Conservation (phyloP, 2,329 filamentous ascomycete genomes). For the Phialophora macrospora region DNA sequence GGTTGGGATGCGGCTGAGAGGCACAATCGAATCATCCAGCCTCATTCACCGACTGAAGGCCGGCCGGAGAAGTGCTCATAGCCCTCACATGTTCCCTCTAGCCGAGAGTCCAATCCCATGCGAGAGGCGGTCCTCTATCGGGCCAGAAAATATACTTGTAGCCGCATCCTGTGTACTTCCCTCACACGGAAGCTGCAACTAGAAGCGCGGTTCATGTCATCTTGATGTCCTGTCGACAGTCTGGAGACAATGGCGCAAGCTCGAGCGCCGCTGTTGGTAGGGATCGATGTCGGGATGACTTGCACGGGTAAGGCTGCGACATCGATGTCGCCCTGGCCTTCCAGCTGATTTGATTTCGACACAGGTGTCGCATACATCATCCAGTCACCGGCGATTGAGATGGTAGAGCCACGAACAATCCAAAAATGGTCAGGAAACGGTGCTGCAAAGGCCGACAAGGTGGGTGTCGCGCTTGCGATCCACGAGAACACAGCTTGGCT, state of each 20-base stretch:
- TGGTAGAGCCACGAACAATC: conserved; percentile 44
- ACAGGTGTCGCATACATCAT: conserved; percentile 43
- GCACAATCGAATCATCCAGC: not conserved
- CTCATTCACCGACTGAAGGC: not conserved
- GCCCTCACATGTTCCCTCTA: not conserved
- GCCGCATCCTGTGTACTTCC: not conserved
- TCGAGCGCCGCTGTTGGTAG: conserved; percentile 19
- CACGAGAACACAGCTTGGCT: conserved; percentile 24
- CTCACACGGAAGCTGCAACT: not conserved
- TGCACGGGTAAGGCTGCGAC: conserved; percentile 23
- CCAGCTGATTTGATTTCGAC: conserved; percentile 28
- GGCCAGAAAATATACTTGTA: not conserved
- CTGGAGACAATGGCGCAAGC: conserved; percentile 1
- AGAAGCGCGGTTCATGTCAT: not conserved
- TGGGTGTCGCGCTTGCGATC: conserved; percentile 37
- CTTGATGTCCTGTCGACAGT: not conserved
- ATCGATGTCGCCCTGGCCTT: not conserved
- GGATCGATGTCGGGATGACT: conserved; percentile 44
- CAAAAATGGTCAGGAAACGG: conserved; percentile 45
- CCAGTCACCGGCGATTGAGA: conserved; percentile 43
- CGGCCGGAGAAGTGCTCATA: no score
- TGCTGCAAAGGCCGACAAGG: conserved; percentile 44
- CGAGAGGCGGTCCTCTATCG: not conserved
- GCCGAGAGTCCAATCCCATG: not conserved
- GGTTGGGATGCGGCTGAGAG: not conserved